Conservation (phyloP, 805 yeast species). For the Saturnispora serradocipensis region DNA sequence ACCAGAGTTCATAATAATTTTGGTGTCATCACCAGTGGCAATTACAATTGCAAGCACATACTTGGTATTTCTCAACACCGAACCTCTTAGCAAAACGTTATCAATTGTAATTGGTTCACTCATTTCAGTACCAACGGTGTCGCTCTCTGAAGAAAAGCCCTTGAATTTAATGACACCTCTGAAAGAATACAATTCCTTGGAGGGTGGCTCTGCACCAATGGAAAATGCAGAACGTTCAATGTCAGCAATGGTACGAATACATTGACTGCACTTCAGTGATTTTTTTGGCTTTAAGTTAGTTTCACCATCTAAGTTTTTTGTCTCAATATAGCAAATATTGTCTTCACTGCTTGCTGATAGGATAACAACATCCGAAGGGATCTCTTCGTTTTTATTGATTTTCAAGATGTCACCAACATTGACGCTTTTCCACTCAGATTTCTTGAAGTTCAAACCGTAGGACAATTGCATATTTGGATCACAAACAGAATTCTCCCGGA, state of each 20-base stretch:
- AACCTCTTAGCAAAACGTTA: conserved; percentile 63
- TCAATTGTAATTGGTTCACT: conserved; percentile 54
- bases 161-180: conserved; percentile 57
- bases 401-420: conserved; percentile 67
- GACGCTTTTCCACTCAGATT: conserved; percentile 53
- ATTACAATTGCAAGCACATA: conserved; percentile 69
- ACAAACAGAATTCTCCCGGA: conserved; percentile 24
- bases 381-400: conserved; percentile 64
- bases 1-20: conserved; percentile 72
- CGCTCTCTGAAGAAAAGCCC: conserved; percentile 26
- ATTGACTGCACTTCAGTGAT: conserved; percentile 40
- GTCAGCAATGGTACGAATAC: conserved; percentile 48
- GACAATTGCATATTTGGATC: conserved; percentile 26
- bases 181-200: conserved; percentile 51
- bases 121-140: conserved; percentile 22
- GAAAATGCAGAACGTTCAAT: conserved; percentile 48
- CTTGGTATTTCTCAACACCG: conserved; percentile 61
- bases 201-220: conserved; percentile 69
- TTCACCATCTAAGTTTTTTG: conserved; percentile 68
- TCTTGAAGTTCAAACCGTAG: conserved; percentile 25
- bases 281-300: conserved; percentile 58
- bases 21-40: conserved; percentile 71
- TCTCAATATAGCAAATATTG: conserved; percentile 59
- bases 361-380: conserved; percentile 66
- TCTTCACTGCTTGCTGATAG: conserved; percentile 60